Evolutionary conservation across 2,329 filamentous ascomycete species (phyloP), one percentile per base, ranked within the genome.

Genomic region (Diaporthe ampelina): DNA sequence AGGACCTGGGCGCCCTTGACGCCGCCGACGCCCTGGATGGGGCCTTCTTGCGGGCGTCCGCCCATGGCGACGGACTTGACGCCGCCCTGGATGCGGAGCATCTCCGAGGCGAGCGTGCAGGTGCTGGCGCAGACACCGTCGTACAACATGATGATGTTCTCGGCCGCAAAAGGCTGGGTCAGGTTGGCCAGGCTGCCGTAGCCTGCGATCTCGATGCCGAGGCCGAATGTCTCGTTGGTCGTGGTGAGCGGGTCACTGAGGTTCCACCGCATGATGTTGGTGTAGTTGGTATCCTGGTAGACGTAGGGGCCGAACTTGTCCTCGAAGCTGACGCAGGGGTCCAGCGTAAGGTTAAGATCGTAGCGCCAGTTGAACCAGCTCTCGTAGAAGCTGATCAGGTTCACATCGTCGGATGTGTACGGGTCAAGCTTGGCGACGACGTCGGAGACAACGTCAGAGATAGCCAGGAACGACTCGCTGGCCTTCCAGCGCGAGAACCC

Each of bases 111-210:
- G 5, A 90, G 82, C 4, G 88, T 86, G 81, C 90, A 92, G 3
- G 89, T 89, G 0, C 88, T 91, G 29, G 87, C 87, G 79, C 90
- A 92, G 77, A 87, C 86, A 45, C 89, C 90, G 77, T 91, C 90
- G 69, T 88, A 87, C n/a, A 91, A 83, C 24, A 92, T 81, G 54
- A 91, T 83, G 58, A 92, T 87, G 79, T 92, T 87, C 73, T 91
- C 88, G 3, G 89, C 83, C 1, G 83, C 84, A 79, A 92, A 92
- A 2, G 89, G 90, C 76, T 86, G 83, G 0, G 86, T 83, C 57
- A 87, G 84, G 77, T 88, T 86, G 24, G 82, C 78, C 19, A 85
- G 84, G 76, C 83, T 84, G 65, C 85, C 82, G 78, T 89, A 89
- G 63, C 88, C 88, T 3, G 85, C 86, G 69, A 90, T 84, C 40